A percentile compares a stretch with the other conserved stretches of the same genome.
Conservation (phyloP, 2,329 filamentous ascomycete genomes). For the Salinomyces thailandicus region DNA sequence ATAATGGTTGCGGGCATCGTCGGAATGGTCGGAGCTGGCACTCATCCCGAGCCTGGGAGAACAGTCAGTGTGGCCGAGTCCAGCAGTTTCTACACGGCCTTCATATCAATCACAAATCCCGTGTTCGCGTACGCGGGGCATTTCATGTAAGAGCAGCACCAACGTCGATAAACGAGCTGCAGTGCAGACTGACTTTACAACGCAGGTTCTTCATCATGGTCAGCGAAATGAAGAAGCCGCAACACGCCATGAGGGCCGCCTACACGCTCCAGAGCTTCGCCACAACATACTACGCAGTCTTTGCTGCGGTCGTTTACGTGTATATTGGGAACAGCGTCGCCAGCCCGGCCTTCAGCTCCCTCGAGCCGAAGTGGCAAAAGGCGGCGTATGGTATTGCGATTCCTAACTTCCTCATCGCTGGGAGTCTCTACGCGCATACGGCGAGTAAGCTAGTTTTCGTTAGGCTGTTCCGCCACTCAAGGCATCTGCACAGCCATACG, state of each 20-base stretch:
- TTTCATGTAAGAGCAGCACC: conserved; percentile 39
- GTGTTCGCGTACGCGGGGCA: conserved; percentile 56
- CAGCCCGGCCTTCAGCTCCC: conserved; percentile 40
- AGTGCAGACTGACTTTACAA: background rate
- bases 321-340: conserved; percentile 39
- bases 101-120: conserved; percentile 57
- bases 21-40: conserved; percentile 55
- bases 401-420: conserved; percentile 42
- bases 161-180: background rate
- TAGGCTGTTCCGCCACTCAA: conserved; percentile 36
- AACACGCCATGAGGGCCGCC: conserved; percentile 41
- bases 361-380: conserved; percentile 38
- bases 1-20: conserved; percentile 54
- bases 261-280: conserved; percentile 41
- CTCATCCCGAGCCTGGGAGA: conserved; percentile 34
- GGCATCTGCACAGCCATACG: conserved; percentile 41
- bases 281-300: conserved; percentile 42
- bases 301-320: conserved; percentile 42
- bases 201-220: conserved; percentile 41
- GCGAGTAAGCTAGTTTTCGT: conserved; percentile 44
- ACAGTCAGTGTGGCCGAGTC: conserved; percentile 27
- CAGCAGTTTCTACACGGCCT: conserved; percentile 40
- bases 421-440: conserved; percentile 41
- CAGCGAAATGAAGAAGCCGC: conserved; percentile 43
- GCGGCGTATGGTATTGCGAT: conserved; percentile 42